Base-by-base conservation (phyloP, 192 early-diverging fungal species). In the Spizellomyces sp. region DNA sequence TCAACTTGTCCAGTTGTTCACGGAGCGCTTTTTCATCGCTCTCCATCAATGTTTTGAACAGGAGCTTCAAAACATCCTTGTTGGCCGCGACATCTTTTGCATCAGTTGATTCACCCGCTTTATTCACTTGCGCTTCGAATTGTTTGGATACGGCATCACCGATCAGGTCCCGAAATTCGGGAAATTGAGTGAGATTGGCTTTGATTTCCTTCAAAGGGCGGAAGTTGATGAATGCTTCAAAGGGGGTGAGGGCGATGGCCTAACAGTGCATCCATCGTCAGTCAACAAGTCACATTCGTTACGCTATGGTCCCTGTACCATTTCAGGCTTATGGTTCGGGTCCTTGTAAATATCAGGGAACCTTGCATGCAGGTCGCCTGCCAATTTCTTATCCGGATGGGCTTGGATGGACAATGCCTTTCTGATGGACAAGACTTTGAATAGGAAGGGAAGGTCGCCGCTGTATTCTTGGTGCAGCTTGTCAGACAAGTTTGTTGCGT, bases 351-450 rank as follows among this genome's bases (percentile, higher is more conserved):
- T 69, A 9, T 89, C 70, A n/a, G 97, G 96, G 42, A 77, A 83
- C 42, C 89, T 77, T 47, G 77, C 69, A 73, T 91, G 90, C 44
- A 99, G 82, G 47, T 80, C 73, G 48, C 84, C 72, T 4, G 94
- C 97, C n/a, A 96, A 84, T 15, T 55, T 70, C 77, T 98, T 98
- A 81, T 98, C 94, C 7, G 97, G 97, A 70, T 99, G 97, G 8
- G 97, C 97, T 77, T 99, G 97, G 70, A 99, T 99, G 15, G 94
- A 95, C 15, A 99, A 89, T 1, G 96, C 95, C 74, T 94, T 83
- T 42, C 74, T 15, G 66, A 86, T 83, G 21, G 76, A 79, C 15
- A 86, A 75, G 27, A 99, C 92, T 78, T 99, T 99, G 87, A 99
- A 97, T 48, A 99, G 83, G 78, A 96, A 99, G n/a, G 97, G 97